These are phyloP conservation scores for Ogataea degrootiae DNA, from an alignment of 805 yeast species.

Conservation along the genomic window DNA sequence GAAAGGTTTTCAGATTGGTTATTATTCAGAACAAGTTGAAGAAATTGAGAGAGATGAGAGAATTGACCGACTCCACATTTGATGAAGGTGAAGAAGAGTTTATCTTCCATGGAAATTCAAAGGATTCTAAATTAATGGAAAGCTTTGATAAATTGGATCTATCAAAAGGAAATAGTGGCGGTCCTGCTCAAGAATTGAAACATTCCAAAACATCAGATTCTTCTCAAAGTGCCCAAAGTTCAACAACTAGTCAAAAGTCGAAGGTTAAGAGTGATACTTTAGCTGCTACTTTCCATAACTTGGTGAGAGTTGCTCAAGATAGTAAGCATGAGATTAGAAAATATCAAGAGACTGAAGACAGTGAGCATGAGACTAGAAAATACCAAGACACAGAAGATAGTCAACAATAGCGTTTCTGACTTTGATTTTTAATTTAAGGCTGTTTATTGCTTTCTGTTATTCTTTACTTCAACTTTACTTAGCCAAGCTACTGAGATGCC, in stretches of 20 bases:
- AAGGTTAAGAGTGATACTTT: conserved; percentile 23
- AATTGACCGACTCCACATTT: conserved; percentile 41
- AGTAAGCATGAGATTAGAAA: conserved; percentile 26
- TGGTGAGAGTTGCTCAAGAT: conserved; percentile 29
- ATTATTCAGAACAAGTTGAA: conserved; percentile 74
- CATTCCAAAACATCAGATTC: background rate
- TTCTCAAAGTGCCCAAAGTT: background rate
- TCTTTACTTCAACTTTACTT: background rate
- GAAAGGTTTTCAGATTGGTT: conserved; percentile 81
- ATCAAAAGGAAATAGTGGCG: background rate
- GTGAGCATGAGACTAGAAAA: conserved; percentile 25
- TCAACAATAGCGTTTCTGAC: background rate
- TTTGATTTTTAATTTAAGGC: background rate
- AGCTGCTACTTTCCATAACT: conserved; percentile 27
- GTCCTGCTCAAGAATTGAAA: background rate
- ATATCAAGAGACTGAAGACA: conserved; percentile 24
- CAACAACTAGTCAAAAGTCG: background rate
- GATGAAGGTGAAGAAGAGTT: conserved; percentile 31
- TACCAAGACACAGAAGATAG: conserved; percentile 23
- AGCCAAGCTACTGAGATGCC: too few species aligned
- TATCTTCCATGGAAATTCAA: conserved; percentile 30
- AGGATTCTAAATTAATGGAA: conserved; percentile 39
- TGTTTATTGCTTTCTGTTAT: background rate
- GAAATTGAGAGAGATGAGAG: conserved; percentile 59
- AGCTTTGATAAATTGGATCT: conserved; percentile 17